Evolutionary conservation across 768 basidiomycete species (phyloP), one percentile per base, ranked within the genome.

Genomic region (Lactarius pseudohatsudake): DNA sequence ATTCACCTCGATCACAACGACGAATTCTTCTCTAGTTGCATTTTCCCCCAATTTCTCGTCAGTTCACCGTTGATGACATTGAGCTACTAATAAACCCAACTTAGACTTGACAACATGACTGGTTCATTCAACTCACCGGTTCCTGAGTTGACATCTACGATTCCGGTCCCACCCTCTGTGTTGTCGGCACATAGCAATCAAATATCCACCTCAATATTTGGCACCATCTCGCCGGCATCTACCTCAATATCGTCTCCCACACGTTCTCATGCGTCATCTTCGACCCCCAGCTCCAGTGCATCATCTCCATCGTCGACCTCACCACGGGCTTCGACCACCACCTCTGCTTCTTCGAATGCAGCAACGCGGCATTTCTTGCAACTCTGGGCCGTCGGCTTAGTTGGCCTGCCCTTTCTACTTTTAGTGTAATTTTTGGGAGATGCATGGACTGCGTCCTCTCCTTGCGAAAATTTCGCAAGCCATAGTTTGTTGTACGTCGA

Each of bases 31-130:
- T 66, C 34, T 84, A 62, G 64, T 65, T 0, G 77, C 74, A 30
- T 88, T 77, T 72, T 89, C 89, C 0, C 80, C 83, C 0, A 79
- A 77, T 67, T 90, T 91, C 77, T 72, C 74, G 88, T 87, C 68
- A 59, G 84, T 77, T 2, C 47, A 11, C 8, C 54, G 13, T 41
- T 41, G 20, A 28, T 11, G 43, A 34, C 10, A 34, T 41, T 65
- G 54, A 66, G 60, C n/a, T 38, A 59, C 55, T 57, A 34, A n/a
- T 64, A 58, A 36, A 4, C 28, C 45, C 28, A 8, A 11, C 28
- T 13, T 69, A 90, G 86, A 4, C 77, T 90, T 32, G 74, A 78
- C 43, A 79, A 79, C 45, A 89, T 90, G 88, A 78, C 78, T 15
- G 89, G 89, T 58, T 83, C 84, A 32, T 84, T 86, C 71, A 72